Evolutionary conservation across 2,329 filamentous ascomycete genomes (phyloP).

Genomic region (Didymella sp.): DNA sequence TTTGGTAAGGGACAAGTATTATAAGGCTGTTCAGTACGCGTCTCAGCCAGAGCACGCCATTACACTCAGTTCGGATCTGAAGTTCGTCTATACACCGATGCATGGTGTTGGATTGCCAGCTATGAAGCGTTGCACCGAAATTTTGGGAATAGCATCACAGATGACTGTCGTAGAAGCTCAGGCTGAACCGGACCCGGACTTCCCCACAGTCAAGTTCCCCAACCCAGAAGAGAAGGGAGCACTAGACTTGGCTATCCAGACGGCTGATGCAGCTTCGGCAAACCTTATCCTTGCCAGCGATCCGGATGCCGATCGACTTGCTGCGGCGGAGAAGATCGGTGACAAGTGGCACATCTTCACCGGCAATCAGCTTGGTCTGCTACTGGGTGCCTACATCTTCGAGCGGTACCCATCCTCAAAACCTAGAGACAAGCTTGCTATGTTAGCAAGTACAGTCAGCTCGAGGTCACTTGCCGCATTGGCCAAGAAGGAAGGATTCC

Average conservation of each 20-base stretch:
- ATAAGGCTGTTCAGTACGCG: constrained; percentile 53
- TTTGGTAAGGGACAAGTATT: constrained; percentile 54
- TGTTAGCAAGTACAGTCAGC: constrained; percentile 69
- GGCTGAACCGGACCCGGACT: constrained; percentile 66
- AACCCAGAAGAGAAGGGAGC: constrained; percentile 71
- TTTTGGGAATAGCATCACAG: constrained; percentile 51
- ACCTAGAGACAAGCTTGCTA: constrained; percentile 55
- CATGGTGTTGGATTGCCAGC: constrained; percentile 61
- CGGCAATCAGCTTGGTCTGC: constrained; percentile 69
- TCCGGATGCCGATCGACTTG: constrained; percentile 70
- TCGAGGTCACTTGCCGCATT: constrained; percentile 68
- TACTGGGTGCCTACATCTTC: constrained; percentile 65
- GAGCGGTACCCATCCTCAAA: constrained; percentile 53
- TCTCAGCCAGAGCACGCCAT: constrained; percentile 37
- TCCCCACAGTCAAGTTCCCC: constrained; percentile 69
- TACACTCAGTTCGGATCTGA: constrained; percentile 37
- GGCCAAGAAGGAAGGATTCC: constrained; percentile 62
- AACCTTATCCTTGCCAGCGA: constrained; percentile 67
- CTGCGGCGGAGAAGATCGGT: constrained; percentile 64
- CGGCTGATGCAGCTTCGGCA: constrained; percentile 59
- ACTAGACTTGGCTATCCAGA: constrained; percentile 64
- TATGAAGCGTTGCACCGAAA: constrained; percentile 53
- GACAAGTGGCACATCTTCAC: constrained; percentile 67
- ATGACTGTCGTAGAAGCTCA: constrained; percentile 60
- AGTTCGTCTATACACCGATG: constrained; percentile 64